Conservation (phyloP, 371 early-diverging fungal genomes). For the Paraphysoderma sedebokerense region DNA sequence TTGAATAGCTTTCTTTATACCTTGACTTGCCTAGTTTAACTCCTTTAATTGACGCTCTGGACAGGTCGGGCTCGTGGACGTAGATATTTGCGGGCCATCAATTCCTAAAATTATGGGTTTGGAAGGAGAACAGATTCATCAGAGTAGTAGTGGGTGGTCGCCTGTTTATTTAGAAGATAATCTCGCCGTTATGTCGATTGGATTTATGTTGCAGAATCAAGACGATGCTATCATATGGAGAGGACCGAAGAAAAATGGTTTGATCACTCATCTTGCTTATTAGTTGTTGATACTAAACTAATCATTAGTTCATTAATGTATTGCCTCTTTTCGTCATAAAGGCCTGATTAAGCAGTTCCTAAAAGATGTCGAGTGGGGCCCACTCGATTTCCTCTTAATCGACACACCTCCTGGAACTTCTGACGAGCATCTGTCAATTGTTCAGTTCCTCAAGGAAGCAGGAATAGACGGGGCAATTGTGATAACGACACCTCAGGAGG, state of each 20-base stretch:
- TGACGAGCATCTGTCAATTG: constrained; percentile 90
- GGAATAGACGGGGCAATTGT: constrained; percentile 82
- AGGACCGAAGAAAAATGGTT: constrained; percentile 89
- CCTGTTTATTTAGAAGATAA: constrained; percentile 86
- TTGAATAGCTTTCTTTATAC: too few species aligned
- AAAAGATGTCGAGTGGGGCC: constrained; percentile 87
- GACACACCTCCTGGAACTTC: constrained; percentile 99
- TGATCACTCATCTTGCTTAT: too few species aligned
- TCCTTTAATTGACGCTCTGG: constrained; percentile 9
- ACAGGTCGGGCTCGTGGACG: constrained; percentile 88
- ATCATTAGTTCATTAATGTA: neutral
- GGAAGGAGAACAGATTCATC: constrained; percentile 73
- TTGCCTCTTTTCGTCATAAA: constrained; percentile 2
- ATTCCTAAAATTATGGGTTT: constrained; percentile 83
- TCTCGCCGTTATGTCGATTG: constrained; percentile 85
- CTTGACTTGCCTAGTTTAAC: too few species aligned
- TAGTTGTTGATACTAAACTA: too few species aligned
- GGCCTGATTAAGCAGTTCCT: constrained; percentile 89
- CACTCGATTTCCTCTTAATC: constrained; percentile 80
- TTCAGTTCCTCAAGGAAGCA: constrained; percentile 54
- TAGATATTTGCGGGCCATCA: constrained; percentile 99
- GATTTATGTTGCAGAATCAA: constrained; percentile 73
- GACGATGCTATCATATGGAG: constrained; percentile 98
- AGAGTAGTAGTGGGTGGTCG: constrained; percentile 64
- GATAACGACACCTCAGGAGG: constrained; percentile 97